Base-by-base conservation (phyloP, 495 filamentous ascomycete species). In the Astrocystis sublimbata region DNA sequence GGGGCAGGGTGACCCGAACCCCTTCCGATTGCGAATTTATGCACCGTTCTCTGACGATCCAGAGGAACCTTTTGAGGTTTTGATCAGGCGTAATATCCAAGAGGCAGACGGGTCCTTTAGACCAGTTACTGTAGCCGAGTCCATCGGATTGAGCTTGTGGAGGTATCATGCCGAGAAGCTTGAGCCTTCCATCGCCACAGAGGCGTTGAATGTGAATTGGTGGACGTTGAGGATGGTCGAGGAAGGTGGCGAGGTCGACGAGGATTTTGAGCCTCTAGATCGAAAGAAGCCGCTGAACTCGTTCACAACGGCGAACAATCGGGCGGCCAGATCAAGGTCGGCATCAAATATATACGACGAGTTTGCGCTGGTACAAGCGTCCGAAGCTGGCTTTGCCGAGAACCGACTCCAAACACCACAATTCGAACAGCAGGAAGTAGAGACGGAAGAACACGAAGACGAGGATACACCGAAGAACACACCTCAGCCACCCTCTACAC, bases 221-320 rank as follows among this genome's bases (percentile, higher is more conserved):
- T 99, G 94, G 93, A 89, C 88, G 9, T 76, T 99, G 15, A 83
- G 92, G 30, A 96, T 99, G 90, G 91, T 97, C 7, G 94, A 99
- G 65, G 83, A 84, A 58, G 78, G 77, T 40, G 93, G 90, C 8
- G 94, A 99, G 68, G 89, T 97, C 3, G 94, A 99, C 66, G 92
- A 91, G 67, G 94, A 99, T 70, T 98, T 99, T 65, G 93, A 92
- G 4, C 85, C 94, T 0, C 78, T 98, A 7, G 86, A 87, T 58
- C 84, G 94, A 42, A 92, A 85, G 26, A 88, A 90, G 65, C 85
- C 88, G 0, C 86, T 98, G 35, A 85, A 83, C 0, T 87, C 96
- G 41, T 98, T 97, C 64, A 92, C 92, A 0, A 94, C 93, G 6
- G 93, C 92, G 55, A 97, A 97, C 70, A 96, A 92, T 71, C 71